These are phyloP conservation scores for Amanita fuliginea DNA, from an alignment of 768 basidiomycete genomes.

Conservation along the genomic window DNA sequence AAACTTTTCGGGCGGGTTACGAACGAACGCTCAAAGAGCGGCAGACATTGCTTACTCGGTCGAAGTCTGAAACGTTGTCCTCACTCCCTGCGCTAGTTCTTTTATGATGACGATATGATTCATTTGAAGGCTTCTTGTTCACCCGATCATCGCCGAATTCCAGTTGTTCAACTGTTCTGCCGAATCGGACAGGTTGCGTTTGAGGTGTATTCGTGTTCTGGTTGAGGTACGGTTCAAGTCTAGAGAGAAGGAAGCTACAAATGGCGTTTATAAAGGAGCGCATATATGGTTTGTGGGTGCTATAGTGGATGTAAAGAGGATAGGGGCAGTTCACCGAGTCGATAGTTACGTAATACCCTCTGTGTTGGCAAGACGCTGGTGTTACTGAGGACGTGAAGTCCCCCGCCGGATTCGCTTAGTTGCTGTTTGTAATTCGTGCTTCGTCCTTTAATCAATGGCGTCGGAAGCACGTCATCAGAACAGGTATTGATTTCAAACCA, in stretches of 20 bases:
- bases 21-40: neutral
- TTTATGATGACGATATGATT: conserved; percentile 2
- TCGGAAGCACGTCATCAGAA: too few relatives aligned
- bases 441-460: too few relatives aligned
- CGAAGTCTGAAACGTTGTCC: neutral
- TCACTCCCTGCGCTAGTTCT: neutral
- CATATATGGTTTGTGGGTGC: neutral
- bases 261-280: neutral
- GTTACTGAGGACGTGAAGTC: too few relatives aligned
- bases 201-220: neutral
- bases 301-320: neutral
- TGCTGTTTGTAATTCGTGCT: too few relatives aligned
- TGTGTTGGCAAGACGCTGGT: too few relatives aligned
- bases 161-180: neutral
- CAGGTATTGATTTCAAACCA: too few relatives aligned
- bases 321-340: neutral
- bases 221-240: neutral
- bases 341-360: too few relatives aligned
- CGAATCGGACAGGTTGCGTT: neutral
- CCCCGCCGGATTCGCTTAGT: too few relatives aligned
- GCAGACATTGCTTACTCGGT: too few relatives aligned
- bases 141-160: neutral
- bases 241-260: neutral
- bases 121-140: neutral
- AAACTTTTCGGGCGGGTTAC: neutral